Base-by-base conservation (phyloP, 371 early-diverging fungal genomes). In the Quaeritorhiza haematococci region DNA sequence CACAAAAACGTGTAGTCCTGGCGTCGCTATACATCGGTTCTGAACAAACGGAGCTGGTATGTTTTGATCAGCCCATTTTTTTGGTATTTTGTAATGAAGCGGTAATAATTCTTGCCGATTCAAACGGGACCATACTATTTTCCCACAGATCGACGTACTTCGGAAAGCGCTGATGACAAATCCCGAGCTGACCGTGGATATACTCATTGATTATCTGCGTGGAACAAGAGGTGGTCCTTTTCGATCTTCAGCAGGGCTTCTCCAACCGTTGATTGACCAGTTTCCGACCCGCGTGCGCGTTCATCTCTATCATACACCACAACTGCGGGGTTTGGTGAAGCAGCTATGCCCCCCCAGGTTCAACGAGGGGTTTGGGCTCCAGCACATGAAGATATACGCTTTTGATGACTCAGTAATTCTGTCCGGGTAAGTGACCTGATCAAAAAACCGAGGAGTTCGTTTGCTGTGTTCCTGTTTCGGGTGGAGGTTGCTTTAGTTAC, bases 351-450 rank as follows among this genome's bases (percentile, higher is more conserved):
- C 96, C 6, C 83, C 79, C 51, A 67, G 97, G 33, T 91, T 90
- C 67, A 95, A 93, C 66, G 98, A 98, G 69, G 84, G 79, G 3
- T 84, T 94, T 66, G 97, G 96, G 0, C 71, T 96, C 55, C 88
- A 89, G 86, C 98, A 98, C 67, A 83, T 94, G 59, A 98, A 98
- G 68, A 77, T 84, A 10, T 96, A 92, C 69, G 76, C 86, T 0
- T 91, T 93, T 71, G 98, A 98, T 64, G 84, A 93, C 60, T 67
- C 82, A 7, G 66, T 93, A 33, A 86, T 97, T 57, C 66, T 98
- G 30, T 91, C 89, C 54, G 98, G 97, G 81, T 92, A 84, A 63
- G 68, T 29, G 8, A 7, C 0, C n/a, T n/a, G n/a, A n/a, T n/a
- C n/a, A n/a, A n/a, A n/a, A n/a, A n/a, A n/a, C n/a, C n/a, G n/a